These are phyloP conservation scores for Radiomyces spectabilis DNA, from an alignment of 192 early-diverging fungal species.

Conservation along the genomic window DNA sequence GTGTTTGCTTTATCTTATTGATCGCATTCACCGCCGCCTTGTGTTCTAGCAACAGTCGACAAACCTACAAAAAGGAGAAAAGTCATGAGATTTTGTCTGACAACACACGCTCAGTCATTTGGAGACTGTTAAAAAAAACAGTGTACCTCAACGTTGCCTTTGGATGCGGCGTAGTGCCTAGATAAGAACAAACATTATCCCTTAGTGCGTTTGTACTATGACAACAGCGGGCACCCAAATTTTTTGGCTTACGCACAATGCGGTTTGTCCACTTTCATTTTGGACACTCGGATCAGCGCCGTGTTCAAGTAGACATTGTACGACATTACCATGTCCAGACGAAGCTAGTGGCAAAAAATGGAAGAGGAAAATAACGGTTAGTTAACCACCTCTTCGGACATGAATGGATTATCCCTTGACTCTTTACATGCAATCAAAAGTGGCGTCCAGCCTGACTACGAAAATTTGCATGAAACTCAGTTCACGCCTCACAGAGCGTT, in stretches of 20 bases:
- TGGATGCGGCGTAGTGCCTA: conserved; percentile 54
- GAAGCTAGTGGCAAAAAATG: conserved; percentile 26
- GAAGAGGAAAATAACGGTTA: not conserved
- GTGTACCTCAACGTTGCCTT: conserved; percentile 44
- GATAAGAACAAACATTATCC: conserved; percentile 7
- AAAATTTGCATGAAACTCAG: too few relatives aligned
- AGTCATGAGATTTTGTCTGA: not conserved
- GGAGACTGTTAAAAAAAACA: conserved; percentile 1
- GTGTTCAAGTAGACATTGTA: conserved; percentile 26
- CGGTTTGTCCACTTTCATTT: conserved; percentile 44
- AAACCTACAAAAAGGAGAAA: conserved; percentile 7
- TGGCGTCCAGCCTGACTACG: conserved; percentile 45
- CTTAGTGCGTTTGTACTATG: too few relatives aligned
- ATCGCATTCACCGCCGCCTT: conserved; percentile 35
- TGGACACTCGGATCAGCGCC: conserved; percentile 31
- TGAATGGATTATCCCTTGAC: not conserved
- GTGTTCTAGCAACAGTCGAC: conserved; percentile 33
- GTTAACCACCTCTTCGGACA: not conserved
- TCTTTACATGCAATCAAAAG: conserved; percentile 45
- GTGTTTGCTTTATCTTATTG: conserved; percentile 41
- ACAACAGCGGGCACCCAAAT: not conserved
- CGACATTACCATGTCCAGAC: conserved; percentile 32
- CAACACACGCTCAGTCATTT: too few relatives aligned
- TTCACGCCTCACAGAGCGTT: too few relatives aligned
- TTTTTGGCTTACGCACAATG: conserved; percentile 29